Base-by-base conservation (phyloP, 352 stramenopile genomes). In the Phytopythium delawarense region DNA sequence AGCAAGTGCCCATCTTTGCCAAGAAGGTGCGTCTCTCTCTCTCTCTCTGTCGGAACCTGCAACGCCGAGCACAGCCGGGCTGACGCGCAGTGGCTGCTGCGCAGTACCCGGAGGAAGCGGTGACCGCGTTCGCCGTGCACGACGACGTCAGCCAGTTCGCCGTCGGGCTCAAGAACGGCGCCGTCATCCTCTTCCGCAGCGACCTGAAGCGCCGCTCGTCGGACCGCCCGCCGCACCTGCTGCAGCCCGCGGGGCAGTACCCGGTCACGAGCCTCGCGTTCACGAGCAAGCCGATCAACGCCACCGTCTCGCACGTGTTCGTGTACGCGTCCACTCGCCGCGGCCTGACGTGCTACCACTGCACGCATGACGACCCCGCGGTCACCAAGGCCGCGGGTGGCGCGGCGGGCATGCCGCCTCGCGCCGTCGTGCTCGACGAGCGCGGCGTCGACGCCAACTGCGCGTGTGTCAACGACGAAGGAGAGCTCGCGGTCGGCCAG, bases 331-430 rank as follows among this genome's bases (percentile, higher is more conserved):
- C 82, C 23, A 95, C 83, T 23, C 73, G 78, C 6, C 84, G 87
- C 40, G 87, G 87, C 44, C 70, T 95, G 39, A 91, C 84, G 52
- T 92, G 83, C 57, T 95, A 95, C 52, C 84, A 95, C 64, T 94
- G 82, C 67, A 89, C 76, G 32, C 84, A 91, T 52, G 87, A 95
- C 56, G 87, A 95, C 49, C 78, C 80, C n/a, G 79, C 81, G 35
- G 57, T 93, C 16, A 72, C 87, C 21, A 93, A 91, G 60, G 79
- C 80, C n/a, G 78, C 75, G 2, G 81, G 84, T 21, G 82, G 84
- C 16, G 75, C 70, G 34, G 66, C 76, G 0, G 78, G 79, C 6
- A 76, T 91, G 44, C 84, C 82, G 12, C 80, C 84, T 7, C 83
- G 87, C 12, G 91, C 81, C 16, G 84, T 87, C 2, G 85, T 92